A percentile compares a stretch with the other conserved stretches of the same genome.
These are phyloP conservation scores for Lactarius hengduanensis DNA, from an alignment of 768 basidiomycete species.

Conservation along the genomic window DNA sequence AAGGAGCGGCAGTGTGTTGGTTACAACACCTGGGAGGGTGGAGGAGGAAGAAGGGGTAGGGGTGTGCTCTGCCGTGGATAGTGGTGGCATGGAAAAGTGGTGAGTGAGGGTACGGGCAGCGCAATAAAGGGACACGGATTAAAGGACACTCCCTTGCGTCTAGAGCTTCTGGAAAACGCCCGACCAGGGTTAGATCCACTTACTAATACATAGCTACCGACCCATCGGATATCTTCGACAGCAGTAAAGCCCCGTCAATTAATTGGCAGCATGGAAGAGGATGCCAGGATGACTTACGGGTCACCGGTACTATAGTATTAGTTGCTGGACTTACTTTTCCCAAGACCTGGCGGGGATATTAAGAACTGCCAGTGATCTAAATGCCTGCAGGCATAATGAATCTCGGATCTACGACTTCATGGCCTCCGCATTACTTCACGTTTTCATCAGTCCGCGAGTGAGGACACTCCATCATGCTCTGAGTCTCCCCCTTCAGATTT, in stretches of 20 bases:
- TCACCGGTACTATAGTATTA: background rate
- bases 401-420: background rate
- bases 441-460: background rate
- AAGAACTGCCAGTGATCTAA: background rate
- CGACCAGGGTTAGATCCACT: conserved; percentile 12
- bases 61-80: background rate
- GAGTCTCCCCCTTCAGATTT: background rate
- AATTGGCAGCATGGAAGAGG: background rate
- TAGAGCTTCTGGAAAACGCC: background rate
- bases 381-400: background rate
- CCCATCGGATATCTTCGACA: background rate
- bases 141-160: conserved; percentile 4
- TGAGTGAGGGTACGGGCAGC: background rate
- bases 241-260: background rate
- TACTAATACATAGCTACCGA: background rate
- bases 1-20: background rate
- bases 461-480: background rate
- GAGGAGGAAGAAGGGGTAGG: background rate
- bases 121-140: background rate
- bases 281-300: background rate
- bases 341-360: background rate
- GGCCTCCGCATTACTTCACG: background rate
- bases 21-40: too few species aligned
- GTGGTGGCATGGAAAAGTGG: background rate
- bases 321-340: background rate